A percentile compares a stretch with the other conserved stretches of the same genome.
Evolutionary conservation across 2,329 filamentous ascomycete genomes (phyloP).

Genomic region (Aspergillus quadrilineatus): DNA sequence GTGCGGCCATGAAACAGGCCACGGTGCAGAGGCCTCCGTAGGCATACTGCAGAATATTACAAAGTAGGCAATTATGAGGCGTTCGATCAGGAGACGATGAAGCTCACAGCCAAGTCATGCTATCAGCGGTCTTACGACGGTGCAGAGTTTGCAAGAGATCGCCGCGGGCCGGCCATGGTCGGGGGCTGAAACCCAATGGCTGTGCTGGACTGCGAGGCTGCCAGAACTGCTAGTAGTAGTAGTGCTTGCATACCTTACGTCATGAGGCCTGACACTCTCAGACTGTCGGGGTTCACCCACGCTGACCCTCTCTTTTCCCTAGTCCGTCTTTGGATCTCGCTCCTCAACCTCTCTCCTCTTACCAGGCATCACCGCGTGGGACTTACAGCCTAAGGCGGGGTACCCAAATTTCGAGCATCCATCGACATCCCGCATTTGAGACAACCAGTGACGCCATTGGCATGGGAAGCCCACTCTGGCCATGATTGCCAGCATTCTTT

Average conservation of each 20-base stretch:
- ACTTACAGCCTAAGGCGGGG: not conserved
- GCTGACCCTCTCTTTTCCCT: not conserved
- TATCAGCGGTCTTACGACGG: not conserved
- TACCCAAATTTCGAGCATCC: constrained; percentile 2
- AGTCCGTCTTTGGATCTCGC: not conserved
- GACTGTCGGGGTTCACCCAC: not conserved
- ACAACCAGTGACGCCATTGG: constrained; percentile 7
- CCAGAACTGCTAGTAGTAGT: not conserved
- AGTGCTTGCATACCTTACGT: not conserved
- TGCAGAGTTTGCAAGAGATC: constrained; percentile 2
- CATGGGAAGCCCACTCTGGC: not conserved
- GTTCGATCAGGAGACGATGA: constrained; percentile 5
- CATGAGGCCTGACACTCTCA: no score
- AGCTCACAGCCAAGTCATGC: not conserved
- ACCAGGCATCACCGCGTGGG: not conserved
- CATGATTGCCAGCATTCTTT: not conserved
- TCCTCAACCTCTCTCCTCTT: not conserved
- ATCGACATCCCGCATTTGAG: not conserved
- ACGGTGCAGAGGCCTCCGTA: not conserved
- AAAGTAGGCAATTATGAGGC: not conserved
- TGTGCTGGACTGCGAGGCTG: no score
- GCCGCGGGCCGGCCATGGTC: constrained; percentile 21
- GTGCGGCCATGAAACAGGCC: constrained; percentile 16
- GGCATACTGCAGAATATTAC: not conserved
- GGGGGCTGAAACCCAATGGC: not conserved